These are phyloP conservation scores for Candida albicans DNA, from an alignment of 1,139 yeast genomes.

Conservation along the genomic window DNA sequence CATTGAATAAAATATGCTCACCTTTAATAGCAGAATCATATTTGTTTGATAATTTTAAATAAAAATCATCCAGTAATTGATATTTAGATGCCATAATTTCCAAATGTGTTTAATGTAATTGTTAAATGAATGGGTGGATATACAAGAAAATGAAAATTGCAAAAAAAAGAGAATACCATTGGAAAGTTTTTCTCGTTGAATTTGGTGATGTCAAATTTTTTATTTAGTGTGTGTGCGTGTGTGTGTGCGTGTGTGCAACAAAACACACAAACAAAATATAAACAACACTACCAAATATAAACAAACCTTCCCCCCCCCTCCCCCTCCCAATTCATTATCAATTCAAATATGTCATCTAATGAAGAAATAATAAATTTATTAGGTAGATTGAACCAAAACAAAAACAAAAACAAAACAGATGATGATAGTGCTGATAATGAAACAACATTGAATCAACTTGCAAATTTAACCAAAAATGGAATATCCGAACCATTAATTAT, in stretches of 20 bases:
- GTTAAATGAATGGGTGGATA: too few relatives aligned
- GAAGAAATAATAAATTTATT: constrained; percentile 3
- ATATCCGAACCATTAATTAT: constrained; percentile 1
- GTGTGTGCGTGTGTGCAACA: too few relatives aligned
- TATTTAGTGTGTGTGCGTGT: too few relatives aligned
- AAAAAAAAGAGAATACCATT: too few relatives aligned
- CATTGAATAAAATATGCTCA: constrained; percentile 32
- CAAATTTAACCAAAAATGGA: constrained; percentile 3
- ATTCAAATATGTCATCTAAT: constrained; percentile 1
- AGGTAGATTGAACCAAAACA: constrained; percentile 2
- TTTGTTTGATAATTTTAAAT: constrained; percentile 20
- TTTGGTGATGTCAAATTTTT: too few relatives aligned
- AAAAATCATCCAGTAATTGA: constrained; percentile 28
- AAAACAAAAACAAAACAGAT: background rate
- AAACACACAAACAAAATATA: background rate
- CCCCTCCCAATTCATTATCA: background rate
- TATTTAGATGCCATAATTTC: constrained; percentile 10
- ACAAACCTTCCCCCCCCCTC: background rate
- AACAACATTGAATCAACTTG: background rate
- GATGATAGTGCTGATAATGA: constrained; percentile 1
- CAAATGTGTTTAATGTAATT: too few relatives aligned
- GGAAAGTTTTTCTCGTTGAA: background rate
- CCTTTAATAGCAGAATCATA: constrained; percentile 29
- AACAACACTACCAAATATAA: too few relatives aligned
- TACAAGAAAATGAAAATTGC: too few relatives aligned